A percentile compares a stretch with the other conserved stretches of the same genome.
Evolutionary conservation across 139 green algal species (phyloP).

Genomic region (Chlorella sp.): DNA sequence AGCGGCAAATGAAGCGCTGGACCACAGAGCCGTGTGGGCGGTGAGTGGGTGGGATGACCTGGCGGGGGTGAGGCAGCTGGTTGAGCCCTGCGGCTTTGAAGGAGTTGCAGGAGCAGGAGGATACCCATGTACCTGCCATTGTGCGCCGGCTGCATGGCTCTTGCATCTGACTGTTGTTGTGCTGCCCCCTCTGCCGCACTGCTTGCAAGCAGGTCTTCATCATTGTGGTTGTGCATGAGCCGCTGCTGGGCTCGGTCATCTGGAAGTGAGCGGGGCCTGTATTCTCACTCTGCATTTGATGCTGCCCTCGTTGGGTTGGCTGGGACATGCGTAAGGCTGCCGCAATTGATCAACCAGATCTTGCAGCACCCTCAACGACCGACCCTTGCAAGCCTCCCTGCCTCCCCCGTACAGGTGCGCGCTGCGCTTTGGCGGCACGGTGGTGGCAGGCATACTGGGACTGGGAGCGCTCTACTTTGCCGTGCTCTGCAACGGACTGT

Average conservation of each 20-base stretch:
- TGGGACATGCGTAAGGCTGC: no score
- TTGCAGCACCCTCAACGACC: no score
- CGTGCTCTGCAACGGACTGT: slow-evolving; percentile 10
- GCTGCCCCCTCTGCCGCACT: no score
- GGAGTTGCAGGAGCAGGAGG: no score
- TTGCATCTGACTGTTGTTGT: no score
- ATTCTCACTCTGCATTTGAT: no score
- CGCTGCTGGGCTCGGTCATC: neutral
- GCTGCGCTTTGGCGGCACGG: slow-evolving; percentile 26
- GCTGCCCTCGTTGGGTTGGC: no score
- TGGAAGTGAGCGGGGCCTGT: neutral
- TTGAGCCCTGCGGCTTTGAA: no score
- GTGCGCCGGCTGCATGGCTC: no score
- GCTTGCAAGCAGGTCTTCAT: neutral
- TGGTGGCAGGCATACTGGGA: slow-evolving; percentile 29
- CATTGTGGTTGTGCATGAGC: slow-evolving; percentile 22
- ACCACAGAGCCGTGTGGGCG: slow-evolving; percentile 11
- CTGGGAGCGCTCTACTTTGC: slow-evolving; percentile 30
- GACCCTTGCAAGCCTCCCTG: neutral
- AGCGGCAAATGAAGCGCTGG: neutral
- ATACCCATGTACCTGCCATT: no score
- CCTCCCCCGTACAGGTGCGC: neutral
- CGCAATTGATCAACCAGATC: no score
- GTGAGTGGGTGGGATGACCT: neutral
- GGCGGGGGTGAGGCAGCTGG: no score